Evolutionary conservation across 371 early-diverging fungal species (phyloP), one percentile per base, ranked within the genome.

Genomic region (Actinomortierella wolfii): DNA sequence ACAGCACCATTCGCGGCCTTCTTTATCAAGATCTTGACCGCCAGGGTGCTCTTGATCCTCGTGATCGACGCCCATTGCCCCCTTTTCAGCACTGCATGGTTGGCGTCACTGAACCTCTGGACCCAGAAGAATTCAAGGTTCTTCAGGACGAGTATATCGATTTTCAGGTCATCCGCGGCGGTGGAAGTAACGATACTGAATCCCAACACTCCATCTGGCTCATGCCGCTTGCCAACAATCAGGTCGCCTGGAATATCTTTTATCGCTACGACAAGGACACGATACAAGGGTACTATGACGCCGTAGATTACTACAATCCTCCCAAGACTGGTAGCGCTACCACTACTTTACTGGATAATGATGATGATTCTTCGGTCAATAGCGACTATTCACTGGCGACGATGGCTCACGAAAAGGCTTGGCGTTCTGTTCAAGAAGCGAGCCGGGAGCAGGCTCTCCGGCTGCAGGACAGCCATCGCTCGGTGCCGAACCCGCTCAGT

Each of bases 31-130:
- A 57, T 2, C 39, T 73, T 29, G 56, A 48, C 15, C 41, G 47
- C 3, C 60, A 66, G 24, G 73, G 67, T 24, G 59, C 51, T 20
- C 59, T 73, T 1, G 46, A 66, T 0, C 24, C 28, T 21, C 61
- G 53, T 13, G 73, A 73, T 53, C 59, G 62, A 49, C n/a, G 47
- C 23, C 73, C 67, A 5, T 28, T 73, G 59, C 59, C 63, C 46
- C 66, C 58, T 24, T 61, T 66, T 25, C 73, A 73, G 40, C 67
- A 73, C 44, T 73, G 73, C 24, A 49, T 39, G 66, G 73, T 73
- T 14, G 73, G 73, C 11, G 73, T 73, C 29, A 66, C 62, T 24
- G 62, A 65, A 25, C 73, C 73, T 23, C 50, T 73, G 55, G 67
- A 73, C 24, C 67, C 73, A 21, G 58, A 57, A 24, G 59, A 73